phyloP scores from a whole-genome alignment of 257 asterid genomes.

The Misopates orontium region DNA sequence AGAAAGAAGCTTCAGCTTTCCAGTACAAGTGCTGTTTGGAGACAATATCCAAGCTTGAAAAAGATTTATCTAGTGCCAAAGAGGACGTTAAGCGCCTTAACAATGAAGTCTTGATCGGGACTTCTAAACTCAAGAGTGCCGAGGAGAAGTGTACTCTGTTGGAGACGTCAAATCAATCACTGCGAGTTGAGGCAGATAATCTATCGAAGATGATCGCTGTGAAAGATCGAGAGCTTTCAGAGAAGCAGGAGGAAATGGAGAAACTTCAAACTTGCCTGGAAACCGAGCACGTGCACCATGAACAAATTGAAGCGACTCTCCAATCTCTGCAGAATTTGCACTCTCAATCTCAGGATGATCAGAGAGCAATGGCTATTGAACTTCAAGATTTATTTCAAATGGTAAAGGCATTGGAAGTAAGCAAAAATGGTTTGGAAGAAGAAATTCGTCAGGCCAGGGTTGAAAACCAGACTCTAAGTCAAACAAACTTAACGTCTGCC shows the following conservation, averaged over 20 bases:
- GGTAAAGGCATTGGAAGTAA: conserved; percentile 58
- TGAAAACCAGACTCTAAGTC: conserved; percentile 56
- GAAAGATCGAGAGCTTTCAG: conserved; percentile 74
- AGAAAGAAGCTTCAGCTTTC: conserved; percentile 65
- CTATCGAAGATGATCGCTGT: conserved; percentile 58
- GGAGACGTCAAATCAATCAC: conserved; percentile 64
- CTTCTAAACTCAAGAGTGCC: conserved; percentile 47
- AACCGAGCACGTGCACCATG: conserved; percentile 51
- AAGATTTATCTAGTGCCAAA: conserved; percentile 46
- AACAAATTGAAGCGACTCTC: conserved; percentile 66
- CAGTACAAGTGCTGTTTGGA: conserved; percentile 64
- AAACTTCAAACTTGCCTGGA: conserved; percentile 57
- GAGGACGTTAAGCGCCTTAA: conserved; percentile 62
- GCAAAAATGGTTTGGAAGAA: conserved; percentile 61
- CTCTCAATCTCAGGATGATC: conserved; percentile 70
- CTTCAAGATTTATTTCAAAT: conserved; percentile 55
- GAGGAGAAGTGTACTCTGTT: conserved; percentile 55
- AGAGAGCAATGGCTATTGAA: conserved; percentile 59
- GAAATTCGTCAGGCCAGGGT: conserved; percentile 55
- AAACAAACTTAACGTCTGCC: conserved; percentile 49
- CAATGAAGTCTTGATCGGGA: conserved; percentile 46
- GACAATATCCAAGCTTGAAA: conserved; percentile 66
- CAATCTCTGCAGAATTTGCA: conserved; percentile 53
- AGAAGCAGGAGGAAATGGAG: conserved; percentile 76
- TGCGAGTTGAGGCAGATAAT: conserved; percentile 67